These are phyloP conservation scores for Fusarium keratoplasticum DNA, from an alignment of 2,329 filamentous ascomycete species.

Conservation along the genomic window DNA sequence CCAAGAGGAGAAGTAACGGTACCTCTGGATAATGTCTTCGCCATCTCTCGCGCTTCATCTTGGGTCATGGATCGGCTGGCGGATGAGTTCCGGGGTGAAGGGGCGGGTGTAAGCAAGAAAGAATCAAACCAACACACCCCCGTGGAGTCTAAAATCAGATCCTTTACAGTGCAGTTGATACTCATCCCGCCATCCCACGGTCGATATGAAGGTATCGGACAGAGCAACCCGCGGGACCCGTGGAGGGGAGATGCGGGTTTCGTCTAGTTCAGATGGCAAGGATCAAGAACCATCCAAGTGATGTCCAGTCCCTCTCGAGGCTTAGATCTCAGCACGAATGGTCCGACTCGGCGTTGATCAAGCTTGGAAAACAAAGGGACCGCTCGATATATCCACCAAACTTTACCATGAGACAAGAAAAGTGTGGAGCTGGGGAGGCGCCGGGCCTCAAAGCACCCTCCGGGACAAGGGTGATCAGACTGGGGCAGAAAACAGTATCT, in stretches of 20 bases:
- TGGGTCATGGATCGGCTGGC: background rate
- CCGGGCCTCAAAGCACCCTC: background rate
- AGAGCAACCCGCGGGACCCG: background rate
- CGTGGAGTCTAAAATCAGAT: background rate
- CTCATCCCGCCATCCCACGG: background rate
- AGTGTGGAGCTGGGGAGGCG: background rate
- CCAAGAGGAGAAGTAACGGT: background rate
- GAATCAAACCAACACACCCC: constrained; percentile 20
- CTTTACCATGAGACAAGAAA: background rate
- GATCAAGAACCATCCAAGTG: background rate
- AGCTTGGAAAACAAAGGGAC: background rate
- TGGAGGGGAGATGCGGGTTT: constrained; percentile 16
- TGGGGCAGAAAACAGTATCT: background rate
- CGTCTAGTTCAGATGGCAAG: constrained; percentile 22
- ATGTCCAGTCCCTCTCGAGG: background rate
- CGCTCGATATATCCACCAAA: constrained; percentile 2
- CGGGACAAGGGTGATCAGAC: background rate
- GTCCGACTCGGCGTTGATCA: background rate
- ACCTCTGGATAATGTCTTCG: background rate
- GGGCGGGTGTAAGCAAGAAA: constrained; percentile 10
- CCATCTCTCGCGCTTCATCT: background rate
- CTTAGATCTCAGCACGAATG: background rate
- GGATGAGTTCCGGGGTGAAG: background rate
- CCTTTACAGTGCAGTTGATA: constrained; percentile 19
- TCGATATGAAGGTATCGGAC: background rate